Conservation (phyloP, 2,329 filamentous ascomycete species). For the Parafenestella ontariensis region DNA sequence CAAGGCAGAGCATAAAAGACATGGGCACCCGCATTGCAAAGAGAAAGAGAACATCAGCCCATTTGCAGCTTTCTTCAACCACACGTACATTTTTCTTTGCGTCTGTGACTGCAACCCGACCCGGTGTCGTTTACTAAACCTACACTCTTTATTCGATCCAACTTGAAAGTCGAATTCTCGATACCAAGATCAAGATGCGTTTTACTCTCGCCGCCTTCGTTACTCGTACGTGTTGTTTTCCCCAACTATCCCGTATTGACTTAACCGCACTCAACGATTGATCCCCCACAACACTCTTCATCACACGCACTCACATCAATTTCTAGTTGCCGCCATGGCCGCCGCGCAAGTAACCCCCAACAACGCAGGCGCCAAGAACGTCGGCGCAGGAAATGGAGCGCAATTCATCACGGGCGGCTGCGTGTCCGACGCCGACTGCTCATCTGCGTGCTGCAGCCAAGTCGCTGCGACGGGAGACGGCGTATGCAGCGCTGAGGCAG, state of each 20-base stretch:
- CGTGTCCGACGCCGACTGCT: conserved; percentile 38
- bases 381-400: conserved; percentile 33
- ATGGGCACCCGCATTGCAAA: neutral
- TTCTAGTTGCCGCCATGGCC: conserved; percentile 22
- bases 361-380: conserved; percentile 34
- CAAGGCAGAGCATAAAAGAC: conserved; percentile 17
- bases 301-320: neutral
- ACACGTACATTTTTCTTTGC: conserved; percentile 24
- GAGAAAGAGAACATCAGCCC: neutral
- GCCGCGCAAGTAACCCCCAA: conserved; percentile 35
- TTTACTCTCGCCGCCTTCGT: conserved; percentile 23
- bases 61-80: conserved; percentile 3
- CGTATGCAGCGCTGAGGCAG: conserved; percentile 39
- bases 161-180: neutral
- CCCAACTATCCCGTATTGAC: conserved; percentile 11
- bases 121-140: conserved; percentile 38
- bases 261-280: neutral
- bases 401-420: conserved; percentile 45
- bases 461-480: conserved; percentile 28
- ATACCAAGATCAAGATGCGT: conserved; percentile 23
- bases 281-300: neutral
- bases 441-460: conserved; percentile 34
- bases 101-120: conserved; percentile 41
- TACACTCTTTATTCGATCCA: conserved; percentile 11
- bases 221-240: conserved; percentile 7